Evolutionary conservation across 192 early-diverging fungal species (phyloP), one percentile per base, ranked within the genome.

Genomic region (Diversispora eburnea): DNA sequence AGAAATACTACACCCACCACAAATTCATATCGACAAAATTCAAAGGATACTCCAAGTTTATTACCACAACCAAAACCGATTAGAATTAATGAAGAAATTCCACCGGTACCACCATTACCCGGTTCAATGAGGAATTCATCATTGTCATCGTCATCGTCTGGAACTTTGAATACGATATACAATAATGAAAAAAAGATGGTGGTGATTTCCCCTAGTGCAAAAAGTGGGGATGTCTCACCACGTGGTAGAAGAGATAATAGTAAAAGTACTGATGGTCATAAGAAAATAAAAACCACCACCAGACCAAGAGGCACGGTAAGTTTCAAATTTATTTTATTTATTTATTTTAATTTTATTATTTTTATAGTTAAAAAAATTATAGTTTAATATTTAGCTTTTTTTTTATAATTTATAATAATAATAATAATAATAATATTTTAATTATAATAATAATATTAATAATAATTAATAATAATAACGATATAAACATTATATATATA

Each of bases 41-140:
- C 25, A 33, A 33, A 33, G 2, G 25, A 33, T 33, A 33, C 25
- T 33, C 25, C 72, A 54, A 73, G 72, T 45, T 42, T 64, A 25
- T 43, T 73, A 13, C 72, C 72, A 20, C 60, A 73, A 54, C 22
- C 61, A 15, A 62, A 64, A 55, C 51, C 61, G 52, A 15, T 42
- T 42, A 73, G 42, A 71, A 56, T 46, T 73, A 45, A 61, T 61
- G 72, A 64, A 41, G 71, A 73, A 22, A 59, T 73, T 61, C 71
- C 71, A 51, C 71, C 71, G 19, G 61, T 73, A 54, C 72, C 72
- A 1, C 13, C 72, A n/a, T 25, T 73, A 64, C 72, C 72, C 43
- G n/a, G n/a, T 45, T 59, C 69, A 22, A 71, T 71, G 6, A 59
- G 52, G 25, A 68, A 68, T 52, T 47, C 17, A 13, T 22, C 48